phyloP scores from a whole-genome alignment of 768 basidiomycete species.

The Leccinum rimulosum region DNA sequence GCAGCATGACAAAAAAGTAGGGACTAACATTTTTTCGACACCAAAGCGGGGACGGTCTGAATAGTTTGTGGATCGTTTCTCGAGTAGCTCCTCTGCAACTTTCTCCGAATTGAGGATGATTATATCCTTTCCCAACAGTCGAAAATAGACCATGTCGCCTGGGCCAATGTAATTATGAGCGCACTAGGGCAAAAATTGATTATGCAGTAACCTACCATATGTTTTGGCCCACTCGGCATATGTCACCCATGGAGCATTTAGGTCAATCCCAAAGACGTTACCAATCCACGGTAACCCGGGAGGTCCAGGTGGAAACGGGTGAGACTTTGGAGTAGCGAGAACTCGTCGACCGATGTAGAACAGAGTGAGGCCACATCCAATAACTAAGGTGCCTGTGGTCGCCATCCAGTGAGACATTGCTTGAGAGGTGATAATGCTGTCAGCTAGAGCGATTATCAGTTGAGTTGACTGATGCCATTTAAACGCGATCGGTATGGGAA shows the following conservation, averaged over 20 bases:
- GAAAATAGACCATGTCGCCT: conserved; percentile 6
- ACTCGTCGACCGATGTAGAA: background rate
- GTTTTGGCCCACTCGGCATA: conserved; percentile 10
- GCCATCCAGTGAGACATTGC: conserved; percentile 5
- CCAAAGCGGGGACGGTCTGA: conserved; percentile 7
- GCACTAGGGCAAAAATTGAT: background rate
- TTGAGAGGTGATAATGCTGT: background rate
- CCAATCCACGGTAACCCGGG: conserved; percentile 7
- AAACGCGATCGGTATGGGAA: too few species aligned
- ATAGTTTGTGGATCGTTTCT: conserved; percentile 3
- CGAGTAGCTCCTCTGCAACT: conserved; percentile 5
- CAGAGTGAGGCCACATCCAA: background rate
- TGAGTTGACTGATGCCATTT: background rate
- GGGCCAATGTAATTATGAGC: background rate
- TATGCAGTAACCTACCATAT: background rate
- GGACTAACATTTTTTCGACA: background rate
- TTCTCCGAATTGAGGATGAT: conserved; percentile 14
- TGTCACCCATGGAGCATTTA: conserved; percentile 7
- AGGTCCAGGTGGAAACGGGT: conserved; percentile 11
- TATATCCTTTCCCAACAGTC: conserved; percentile 3
- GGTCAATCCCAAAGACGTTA: conserved; percentile 1
- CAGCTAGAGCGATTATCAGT: background rate
- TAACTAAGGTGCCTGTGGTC: background rate
- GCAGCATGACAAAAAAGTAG: background rate
- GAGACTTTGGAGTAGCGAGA: background rate